Evolutionary conservation across 352 stramenopile genomes (phyloP), one percentile per base, ranked within the genome.

Genomic region (Pythium periplocum): DNA sequence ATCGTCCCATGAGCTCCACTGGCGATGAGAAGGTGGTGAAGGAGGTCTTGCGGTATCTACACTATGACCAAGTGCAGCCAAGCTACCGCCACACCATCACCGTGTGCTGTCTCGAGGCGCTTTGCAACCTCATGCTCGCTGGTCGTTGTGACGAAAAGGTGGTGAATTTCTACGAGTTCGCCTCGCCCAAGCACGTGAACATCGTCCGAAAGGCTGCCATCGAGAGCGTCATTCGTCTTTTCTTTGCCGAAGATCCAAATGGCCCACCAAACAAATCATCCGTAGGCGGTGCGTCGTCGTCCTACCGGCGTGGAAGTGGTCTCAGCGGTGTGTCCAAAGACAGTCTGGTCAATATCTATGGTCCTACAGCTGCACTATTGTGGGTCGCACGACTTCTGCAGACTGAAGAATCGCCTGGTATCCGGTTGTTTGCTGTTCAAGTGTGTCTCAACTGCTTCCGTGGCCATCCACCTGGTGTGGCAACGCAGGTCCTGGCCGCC

Each of bases 11-110:
- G n/a, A 62, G 75, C 10, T 72, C 71, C n/a, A 68, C 57, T 3
- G 75, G 65, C 2, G 74, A 89, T 47, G 59, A 58, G 30, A 57
- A 73, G 26, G 73, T 92, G 2, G 77, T 90, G 33, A 66, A 68
- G 33, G 81, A 93, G 49, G 92, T 92, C 32, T 45, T 90, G 39
- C 73, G 83, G 2, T 90, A 90, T 49, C 48, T 93, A 51, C 75
- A 92, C 55, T 93, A 93, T 51, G 83, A 93, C 57, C 78, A 91
- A 51, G 79, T 93, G 5, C 77, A 91, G 56, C 81, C 83, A 8
- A 93, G 83, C 56, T 88, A 90, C 57, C 72, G 75, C 57, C 86
- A 88, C 53, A 92, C 77, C 2, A 75, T 92, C 48, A 93, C 81
- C 0, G 78, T 92, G 35, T 91, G 81, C 64, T 91, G 81, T 51